These are phyloP conservation scores for Emergomyces orientalis DNA, from an alignment of 2,329 filamentous ascomycete species.

Conservation along the genomic window DNA sequence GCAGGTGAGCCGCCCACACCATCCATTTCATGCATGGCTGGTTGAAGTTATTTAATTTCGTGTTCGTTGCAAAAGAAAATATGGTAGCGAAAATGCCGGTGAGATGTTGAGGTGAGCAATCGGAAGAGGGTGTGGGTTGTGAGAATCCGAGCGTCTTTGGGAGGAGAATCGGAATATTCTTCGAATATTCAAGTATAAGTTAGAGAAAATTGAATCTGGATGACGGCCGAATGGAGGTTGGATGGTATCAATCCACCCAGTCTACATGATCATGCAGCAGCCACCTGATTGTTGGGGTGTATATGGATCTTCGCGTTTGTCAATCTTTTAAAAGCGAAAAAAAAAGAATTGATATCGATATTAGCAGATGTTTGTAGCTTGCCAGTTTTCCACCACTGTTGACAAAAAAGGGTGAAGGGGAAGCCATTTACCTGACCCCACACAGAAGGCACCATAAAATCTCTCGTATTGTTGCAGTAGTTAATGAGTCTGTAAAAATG, in stretches of 20 bases:
- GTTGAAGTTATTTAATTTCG: background rate
- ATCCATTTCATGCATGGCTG: slow-evolving; percentile 7
- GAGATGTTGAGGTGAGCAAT: slow-evolving; percentile 8
- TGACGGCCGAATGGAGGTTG: background rate
- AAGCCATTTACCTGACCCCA: slow-evolving; percentile 62
- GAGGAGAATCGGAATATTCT: background rate
- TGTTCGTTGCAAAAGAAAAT: slow-evolving; percentile 7
- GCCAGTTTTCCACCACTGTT: background rate
- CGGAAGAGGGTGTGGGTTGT: slow-evolving; percentile 10
- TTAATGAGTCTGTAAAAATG: slow-evolving; percentile 67
- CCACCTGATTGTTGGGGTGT: slow-evolving; percentile 85
- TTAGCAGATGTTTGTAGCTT: slow-evolving; percentile 11
- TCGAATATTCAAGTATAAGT: background rate
- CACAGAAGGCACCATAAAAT: slow-evolving; percentile 97
- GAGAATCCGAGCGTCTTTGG: slow-evolving; percentile 8
- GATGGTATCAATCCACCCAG: background rate
- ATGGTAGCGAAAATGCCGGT: slow-evolving; percentile 2
- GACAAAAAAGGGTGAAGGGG: slow-evolving; percentile 4
- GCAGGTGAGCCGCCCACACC: background rate
- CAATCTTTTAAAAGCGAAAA: slow-evolving; percentile 47
- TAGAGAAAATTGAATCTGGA: slow-evolving; percentile 2
- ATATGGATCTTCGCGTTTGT: slow-evolving; percentile 96
- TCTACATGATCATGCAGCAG: slow-evolving; percentile 92
- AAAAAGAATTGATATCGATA: slow-evolving; percentile 7
- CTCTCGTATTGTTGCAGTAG: slow-evolving; percentile 94